Conservation (phyloP, 768 basidiomycete species). For the Tulasnella sp. region DNA sequence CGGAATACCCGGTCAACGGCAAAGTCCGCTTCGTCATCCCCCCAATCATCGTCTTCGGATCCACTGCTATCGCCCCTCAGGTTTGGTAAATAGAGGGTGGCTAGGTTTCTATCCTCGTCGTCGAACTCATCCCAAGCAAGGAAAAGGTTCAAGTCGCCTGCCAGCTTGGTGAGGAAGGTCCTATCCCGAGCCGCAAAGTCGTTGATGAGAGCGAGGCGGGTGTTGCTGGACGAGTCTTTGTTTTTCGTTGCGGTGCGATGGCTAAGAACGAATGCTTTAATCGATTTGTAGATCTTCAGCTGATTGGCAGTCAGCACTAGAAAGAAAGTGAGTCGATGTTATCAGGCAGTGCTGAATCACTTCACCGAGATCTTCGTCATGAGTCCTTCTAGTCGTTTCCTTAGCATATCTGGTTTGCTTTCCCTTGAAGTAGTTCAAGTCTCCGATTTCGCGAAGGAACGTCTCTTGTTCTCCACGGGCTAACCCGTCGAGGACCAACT, state of each 20-base stretch:
- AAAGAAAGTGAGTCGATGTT: background rate
- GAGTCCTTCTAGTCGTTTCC: conserved; percentile 46
- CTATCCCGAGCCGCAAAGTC: conserved; percentile 69
- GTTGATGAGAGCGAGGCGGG: conserved; percentile 56
- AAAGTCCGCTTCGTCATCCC: conserved; percentile 18
- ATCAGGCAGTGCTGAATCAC: conserved; percentile 10
- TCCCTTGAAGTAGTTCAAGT: conserved; percentile 86
- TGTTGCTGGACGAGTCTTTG: conserved; percentile 23
- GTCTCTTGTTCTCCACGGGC: conserved; percentile 75
- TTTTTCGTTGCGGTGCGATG: conserved; percentile 26
- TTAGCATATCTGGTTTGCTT: conserved; percentile 69
- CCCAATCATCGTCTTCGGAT: conserved; percentile 26
- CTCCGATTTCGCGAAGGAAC: conserved; percentile 84
- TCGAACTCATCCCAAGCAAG: conserved; percentile 93
- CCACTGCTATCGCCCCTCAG: conserved; percentile 24
- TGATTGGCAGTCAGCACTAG: conserved; percentile 62
- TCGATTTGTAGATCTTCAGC: conserved; percentile 60
- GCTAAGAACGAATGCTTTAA: conserved; percentile 60
- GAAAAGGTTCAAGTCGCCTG: conserved; percentile 61
- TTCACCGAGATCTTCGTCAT: conserved; percentile 54
- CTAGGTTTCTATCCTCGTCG: conserved; percentile 64
- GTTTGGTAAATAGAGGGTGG: conserved; percentile 41
- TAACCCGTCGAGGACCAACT: conserved; percentile 82
- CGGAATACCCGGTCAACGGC: conserved; percentile 16
- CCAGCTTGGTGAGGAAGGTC: conserved; percentile 62